Evolutionary conservation across 768 basidiomycete genomes (phyloP).

Genomic region (Suillus cothurnatus): DNA sequence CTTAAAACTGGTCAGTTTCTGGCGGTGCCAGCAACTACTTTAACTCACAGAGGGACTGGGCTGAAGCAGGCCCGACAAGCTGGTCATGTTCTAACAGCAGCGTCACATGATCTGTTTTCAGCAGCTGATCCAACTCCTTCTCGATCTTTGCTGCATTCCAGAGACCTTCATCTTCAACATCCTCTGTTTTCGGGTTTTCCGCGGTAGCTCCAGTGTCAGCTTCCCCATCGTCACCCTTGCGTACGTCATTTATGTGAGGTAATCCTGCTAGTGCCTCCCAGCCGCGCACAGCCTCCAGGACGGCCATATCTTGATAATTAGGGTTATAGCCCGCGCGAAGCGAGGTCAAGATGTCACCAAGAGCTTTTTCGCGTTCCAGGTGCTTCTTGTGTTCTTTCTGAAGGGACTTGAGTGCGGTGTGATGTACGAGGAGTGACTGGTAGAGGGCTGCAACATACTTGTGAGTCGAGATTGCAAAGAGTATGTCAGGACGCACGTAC

Average conservation of each 20-base stretch:
- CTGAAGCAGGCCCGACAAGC: constrained; percentile 51
- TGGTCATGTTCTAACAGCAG: constrained; percentile 80
- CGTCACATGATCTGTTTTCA: constrained; percentile 70
- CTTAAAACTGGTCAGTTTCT: constrained; percentile 40
- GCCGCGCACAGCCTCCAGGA: constrained; percentile 93
- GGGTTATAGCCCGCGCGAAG: constrained; percentile 92
- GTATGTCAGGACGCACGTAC: constrained; percentile 46
- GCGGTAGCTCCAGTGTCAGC: constrained; percentile 24
- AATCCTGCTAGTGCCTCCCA: constrained; percentile 79
- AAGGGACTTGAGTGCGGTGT: constrained; percentile 75
- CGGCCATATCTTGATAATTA: constrained; percentile 99
- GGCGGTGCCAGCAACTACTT: background rate
- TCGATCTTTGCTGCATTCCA: constrained; percentile 66
- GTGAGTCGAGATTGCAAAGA: constrained; percentile 3
- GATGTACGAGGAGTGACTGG: constrained; percentile 69
- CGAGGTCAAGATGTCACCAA: constrained; percentile 81
- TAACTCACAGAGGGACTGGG: constrained; percentile 58
- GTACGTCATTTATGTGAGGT: constrained; percentile 71
- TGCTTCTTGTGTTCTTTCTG: constrained; percentile 71
- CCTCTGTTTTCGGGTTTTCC: constrained; percentile 24
- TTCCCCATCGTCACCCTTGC: constrained; percentile 47
- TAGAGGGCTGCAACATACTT: constrained; percentile 67
- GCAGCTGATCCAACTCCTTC: constrained; percentile 54
- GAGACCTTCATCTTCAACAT: constrained; percentile 56
- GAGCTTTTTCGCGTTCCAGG: constrained; percentile 70